Conservation (phyloP, 2,329 filamentous ascomycete species). For the Piedraia hortae region DNA sequence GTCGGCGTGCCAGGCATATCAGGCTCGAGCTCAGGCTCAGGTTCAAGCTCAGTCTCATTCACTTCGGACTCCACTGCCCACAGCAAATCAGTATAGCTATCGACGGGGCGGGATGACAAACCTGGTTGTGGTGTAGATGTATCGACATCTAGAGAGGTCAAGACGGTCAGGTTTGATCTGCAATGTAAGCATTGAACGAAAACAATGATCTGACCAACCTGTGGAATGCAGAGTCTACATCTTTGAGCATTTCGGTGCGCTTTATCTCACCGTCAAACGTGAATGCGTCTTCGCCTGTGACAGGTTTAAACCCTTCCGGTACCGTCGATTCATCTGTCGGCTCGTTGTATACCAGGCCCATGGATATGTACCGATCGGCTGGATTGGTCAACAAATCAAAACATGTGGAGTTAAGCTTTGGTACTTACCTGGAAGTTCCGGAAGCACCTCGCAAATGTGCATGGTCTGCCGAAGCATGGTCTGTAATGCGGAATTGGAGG, state of each 20-base stretch:
- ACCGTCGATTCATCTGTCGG: constrained; percentile 15
- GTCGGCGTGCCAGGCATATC: too few species aligned
- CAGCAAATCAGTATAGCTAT: too few species aligned
- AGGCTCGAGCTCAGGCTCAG: too few species aligned
- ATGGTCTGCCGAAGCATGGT: constrained; percentile 17
- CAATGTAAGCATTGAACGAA: too few species aligned
- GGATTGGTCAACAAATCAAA: constrained; percentile 1
- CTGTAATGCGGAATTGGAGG: constrained; percentile 17
- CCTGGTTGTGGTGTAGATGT: too few species aligned
- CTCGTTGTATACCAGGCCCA: constrained; percentile 20
- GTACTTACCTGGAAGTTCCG: constrained; percentile 17
- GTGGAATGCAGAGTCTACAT: constrained; percentile 15
- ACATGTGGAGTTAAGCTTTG: too few species aligned
- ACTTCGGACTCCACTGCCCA: too few species aligned
- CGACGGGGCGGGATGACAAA: too few species aligned
- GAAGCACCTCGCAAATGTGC: constrained; percentile 14
- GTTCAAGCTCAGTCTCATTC: too few species aligned
- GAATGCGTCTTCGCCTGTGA: constrained; percentile 9
- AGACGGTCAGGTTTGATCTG: too few species aligned
- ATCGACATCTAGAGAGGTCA: too few species aligned
- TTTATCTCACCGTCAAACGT: constrained; percentile 16
- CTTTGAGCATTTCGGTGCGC: constrained; percentile 10
- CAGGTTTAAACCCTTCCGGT: constrained; percentile 15
- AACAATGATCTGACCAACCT: too few species aligned
- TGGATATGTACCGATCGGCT: constrained; percentile 16